These are phyloP conservation scores for Phialophora tarda DNA, from an alignment of 2,329 filamentous ascomycete genomes.

Conservation along the genomic window DNA sequence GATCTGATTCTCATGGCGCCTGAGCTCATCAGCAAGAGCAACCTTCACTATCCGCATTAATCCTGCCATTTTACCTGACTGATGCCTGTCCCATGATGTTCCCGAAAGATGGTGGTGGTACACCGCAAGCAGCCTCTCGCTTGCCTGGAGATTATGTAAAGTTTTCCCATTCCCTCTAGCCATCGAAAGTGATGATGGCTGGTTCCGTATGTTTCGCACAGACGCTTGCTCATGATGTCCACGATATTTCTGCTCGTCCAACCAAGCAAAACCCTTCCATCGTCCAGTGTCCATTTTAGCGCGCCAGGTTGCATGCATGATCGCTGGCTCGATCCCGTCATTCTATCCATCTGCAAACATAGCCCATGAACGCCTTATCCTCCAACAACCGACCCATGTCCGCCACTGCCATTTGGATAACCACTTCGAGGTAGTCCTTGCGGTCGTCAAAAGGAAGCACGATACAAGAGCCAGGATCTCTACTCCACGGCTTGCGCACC, in stretches of 20 bases:
- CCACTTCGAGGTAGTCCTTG: conserved; percentile 36
- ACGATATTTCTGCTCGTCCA: conserved; percentile 6
- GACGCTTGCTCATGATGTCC: conserved; percentile 1
- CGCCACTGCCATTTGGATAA: conserved; percentile 38
- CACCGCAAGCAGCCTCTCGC: conserved; percentile 7
- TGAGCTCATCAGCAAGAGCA: not conserved
- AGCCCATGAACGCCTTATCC: conserved; percentile 35
- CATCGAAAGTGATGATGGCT: not conserved
- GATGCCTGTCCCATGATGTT: not conserved
- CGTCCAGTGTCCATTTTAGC: not conserved
- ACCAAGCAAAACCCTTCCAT: not conserved
- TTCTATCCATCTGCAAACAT: conserved; percentile 35
- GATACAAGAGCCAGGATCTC: conserved; percentile 40
- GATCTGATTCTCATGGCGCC: not conserved
- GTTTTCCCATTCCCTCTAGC: conserved; percentile 4
- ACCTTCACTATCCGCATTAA: not conserved
- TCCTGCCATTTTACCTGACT: not conserved
- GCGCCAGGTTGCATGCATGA: conserved; percentile 1
- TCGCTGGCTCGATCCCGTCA: conserved; percentile 11
- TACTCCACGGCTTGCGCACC: conserved; percentile 41
- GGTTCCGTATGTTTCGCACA: conserved; percentile 6
- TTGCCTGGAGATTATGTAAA: conserved; percentile 9
- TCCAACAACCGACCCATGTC: conserved; percentile 38
- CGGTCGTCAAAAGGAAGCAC: conserved; percentile 35
- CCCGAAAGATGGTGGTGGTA: conserved; percentile 7